These are phyloP conservation scores for Hevea brasiliensis DNA, from an alignment of 345 rosid genomes.

Conservation along the genomic window DNA sequence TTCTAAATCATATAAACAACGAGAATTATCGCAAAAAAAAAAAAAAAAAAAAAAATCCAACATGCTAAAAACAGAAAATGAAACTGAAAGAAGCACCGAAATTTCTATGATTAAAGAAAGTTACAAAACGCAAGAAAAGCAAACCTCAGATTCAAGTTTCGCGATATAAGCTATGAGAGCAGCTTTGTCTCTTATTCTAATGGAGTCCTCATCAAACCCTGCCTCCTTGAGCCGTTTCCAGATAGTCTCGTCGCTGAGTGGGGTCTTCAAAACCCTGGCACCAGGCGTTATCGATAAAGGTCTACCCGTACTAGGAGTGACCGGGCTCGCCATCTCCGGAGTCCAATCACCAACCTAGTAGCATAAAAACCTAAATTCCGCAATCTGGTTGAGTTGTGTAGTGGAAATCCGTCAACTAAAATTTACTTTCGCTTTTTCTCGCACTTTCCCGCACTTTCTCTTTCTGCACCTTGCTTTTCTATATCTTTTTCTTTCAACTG, in stretches of 20 bases:
- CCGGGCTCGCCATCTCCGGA: conserved; percentile 62
- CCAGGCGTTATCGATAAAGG: conserved; percentile 47
- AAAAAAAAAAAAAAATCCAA: too few species aligned
- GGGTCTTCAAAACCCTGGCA: conserved; percentile 68
- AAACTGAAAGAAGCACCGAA: not conserved
- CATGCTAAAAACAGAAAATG: not conserved
- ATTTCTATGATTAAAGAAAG: not conserved
- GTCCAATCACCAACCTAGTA: not conserved
- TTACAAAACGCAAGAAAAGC: not conserved
- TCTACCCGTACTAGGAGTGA: conserved; percentile 40
- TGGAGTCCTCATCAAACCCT: conserved; percentile 79
- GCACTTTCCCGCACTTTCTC: not conserved
- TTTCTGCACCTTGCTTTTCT: too few species aligned
- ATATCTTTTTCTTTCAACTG: not conserved
- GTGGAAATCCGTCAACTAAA: not conserved
- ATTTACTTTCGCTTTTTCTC: not conserved
- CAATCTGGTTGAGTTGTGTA: not conserved
- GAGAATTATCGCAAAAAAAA: not conserved
- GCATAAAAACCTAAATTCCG: not conserved
- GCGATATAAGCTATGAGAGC: conserved; percentile 84
- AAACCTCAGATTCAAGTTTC: conserved; percentile 86
- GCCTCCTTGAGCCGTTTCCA: conserved; percentile 84
- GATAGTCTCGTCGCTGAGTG: conserved; percentile 53
- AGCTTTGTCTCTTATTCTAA: conserved; percentile 77
- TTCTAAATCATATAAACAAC: not conserved